Evolutionary conservation across 75 land plant genomes (phyloP), one percentile per base, ranked within the genome.

Genomic region (Larix kaempferi): DNA sequence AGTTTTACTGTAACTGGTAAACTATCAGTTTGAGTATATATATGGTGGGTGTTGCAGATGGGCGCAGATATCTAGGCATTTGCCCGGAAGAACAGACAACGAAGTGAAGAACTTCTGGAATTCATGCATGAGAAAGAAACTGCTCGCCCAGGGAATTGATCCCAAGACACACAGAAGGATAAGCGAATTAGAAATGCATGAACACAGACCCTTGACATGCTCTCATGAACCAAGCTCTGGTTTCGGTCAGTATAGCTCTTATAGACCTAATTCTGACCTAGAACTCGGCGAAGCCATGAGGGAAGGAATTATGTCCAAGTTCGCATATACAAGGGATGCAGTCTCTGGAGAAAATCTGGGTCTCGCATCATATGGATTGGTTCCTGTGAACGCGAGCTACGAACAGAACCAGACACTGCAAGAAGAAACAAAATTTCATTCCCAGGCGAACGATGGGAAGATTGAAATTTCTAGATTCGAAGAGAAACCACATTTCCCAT

Each of bases 81-180:
- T 89, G 19, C 91, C 91, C n/a, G 91, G 91, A 5, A 86, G 90
- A 71, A 89, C 91, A 3, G 91, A 89, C 80, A 89, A 89, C 49
- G 91, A 89, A 79, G 86, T 89, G 44, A 89, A 89, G 81, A 89
- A 89, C 73, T 86, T 84, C 57, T 89, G 91, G 91, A 86, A 89
- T 61, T 89, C 91, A 19, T 82, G 85, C 88, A 78, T 89, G 6
- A 89, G 84, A 80, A 86, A 86, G 76, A 89, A 89, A 84, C 84
- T 86, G 16, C 75, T 86, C 23, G 81, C 87, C 1, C 85, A 82
- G 55, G 90, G 90, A 8, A 35, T 83, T 39, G 90, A 88, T 79
- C 90, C 90, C 35, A 83, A 81, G 77, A 85, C 90, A 49, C 90
- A 88, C 59, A 82, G 11, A 49, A 0, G 0, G 12, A 49, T 49